A percentile compares a stretch with the other conserved stretches of the same genome.
These are phyloP conservation scores for Fragaria nilgerrensis DNA, from an alignment of 306 rosid genomes.

Conservation along the genomic window DNA sequence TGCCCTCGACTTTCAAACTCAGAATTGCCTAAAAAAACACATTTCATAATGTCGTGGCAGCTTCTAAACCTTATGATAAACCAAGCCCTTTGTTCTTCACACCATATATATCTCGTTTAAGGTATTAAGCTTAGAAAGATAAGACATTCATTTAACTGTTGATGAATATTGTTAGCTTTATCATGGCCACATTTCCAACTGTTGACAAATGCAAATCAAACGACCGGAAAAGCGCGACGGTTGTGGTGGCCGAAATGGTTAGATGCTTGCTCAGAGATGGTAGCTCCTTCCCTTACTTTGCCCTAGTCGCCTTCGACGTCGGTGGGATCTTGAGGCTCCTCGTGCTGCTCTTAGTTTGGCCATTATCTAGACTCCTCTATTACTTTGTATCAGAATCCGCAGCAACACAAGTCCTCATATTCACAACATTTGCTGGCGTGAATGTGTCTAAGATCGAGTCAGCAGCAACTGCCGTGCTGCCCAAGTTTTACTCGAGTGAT, in stretches of 20 bases:
- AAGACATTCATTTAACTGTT: too few relatives aligned
- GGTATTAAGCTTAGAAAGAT: too few relatives aligned
- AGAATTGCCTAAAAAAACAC: too few relatives aligned
- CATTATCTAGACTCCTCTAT: constrained; percentile 63
- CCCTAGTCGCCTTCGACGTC: constrained; percentile 66
- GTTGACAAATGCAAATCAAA: constrained; percentile 51
- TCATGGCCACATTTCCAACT: constrained; percentile 36
- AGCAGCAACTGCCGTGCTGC: constrained; percentile 69
- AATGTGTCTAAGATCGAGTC: constrained; percentile 53
- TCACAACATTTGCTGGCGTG: constrained; percentile 53
- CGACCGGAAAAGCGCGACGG: constrained; percentile 60
- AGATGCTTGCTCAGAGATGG: constrained; percentile 67
- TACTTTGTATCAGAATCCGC: constrained; percentile 66
- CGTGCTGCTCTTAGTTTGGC: constrained; percentile 49
- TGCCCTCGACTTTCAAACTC: too few relatives aligned
- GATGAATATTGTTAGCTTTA: too few relatives aligned
- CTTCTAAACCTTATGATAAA: too few relatives aligned
- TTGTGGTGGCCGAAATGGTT: constrained; percentile 78
- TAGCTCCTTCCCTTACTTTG: constrained; percentile 81
- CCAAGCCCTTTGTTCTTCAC: too few relatives aligned
- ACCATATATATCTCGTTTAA: too few relatives aligned
- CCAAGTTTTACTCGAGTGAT: constrained; percentile 59
- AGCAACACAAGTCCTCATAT: constrained; percentile 60
- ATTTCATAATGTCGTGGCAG: too few relatives aligned
- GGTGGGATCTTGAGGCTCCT: constrained; percentile 71